Conservation (phyloP, 2,329 filamentous ascomycete species). For the Xylaria digitata region DNA sequence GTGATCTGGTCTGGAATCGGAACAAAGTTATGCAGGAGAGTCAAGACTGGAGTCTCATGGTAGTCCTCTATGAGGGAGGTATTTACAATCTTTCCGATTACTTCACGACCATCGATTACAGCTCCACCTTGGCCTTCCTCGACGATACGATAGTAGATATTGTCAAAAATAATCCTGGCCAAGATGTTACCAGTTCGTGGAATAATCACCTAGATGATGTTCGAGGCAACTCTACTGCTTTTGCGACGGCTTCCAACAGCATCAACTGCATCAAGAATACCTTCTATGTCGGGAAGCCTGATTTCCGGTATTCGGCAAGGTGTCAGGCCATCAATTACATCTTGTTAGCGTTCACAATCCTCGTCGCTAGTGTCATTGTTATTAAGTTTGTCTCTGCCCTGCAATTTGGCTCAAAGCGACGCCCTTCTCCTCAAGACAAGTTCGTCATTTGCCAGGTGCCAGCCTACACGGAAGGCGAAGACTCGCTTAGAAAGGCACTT, state of each 20-base stretch:
- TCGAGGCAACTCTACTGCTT: conserved; percentile 63
- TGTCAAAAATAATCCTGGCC: conserved; percentile 80
- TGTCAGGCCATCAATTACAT: conserved; percentile 95
- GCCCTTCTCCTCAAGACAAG: conserved; percentile 92
- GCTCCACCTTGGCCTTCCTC: conserved; percentile 73
- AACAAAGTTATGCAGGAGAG: conserved; percentile 73
- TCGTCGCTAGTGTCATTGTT: conserved; percentile 82
- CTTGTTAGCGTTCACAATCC: conserved; percentile 84
- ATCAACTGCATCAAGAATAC: conserved; percentile 83
- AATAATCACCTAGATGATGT: conserved; percentile 62
- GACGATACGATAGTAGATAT: conserved; percentile 73
- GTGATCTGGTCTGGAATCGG: conserved; percentile 79
- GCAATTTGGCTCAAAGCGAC: conserved; percentile 91
- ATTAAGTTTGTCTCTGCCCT: conserved; percentile 93
- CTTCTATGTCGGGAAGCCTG: conserved; percentile 84
- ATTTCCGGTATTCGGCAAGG: conserved; percentile 80
- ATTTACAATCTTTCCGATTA: conserved; percentile 95
- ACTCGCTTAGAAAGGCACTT: conserved; percentile 89
- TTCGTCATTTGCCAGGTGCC: conserved; percentile 99
- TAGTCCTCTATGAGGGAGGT: conserved; percentile 80
- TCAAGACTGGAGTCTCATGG: conserved; percentile 73
- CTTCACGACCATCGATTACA: conserved; percentile 76
- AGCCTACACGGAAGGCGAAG: conserved; percentile 97
- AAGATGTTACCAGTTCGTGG: conserved; percentile 78
- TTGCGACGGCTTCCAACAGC: conserved; percentile 69